These are phyloP conservation scores for Psidium friedrichsthalianum DNA, from an alignment of 345 rosid species.

Conservation along the genomic window DNA sequence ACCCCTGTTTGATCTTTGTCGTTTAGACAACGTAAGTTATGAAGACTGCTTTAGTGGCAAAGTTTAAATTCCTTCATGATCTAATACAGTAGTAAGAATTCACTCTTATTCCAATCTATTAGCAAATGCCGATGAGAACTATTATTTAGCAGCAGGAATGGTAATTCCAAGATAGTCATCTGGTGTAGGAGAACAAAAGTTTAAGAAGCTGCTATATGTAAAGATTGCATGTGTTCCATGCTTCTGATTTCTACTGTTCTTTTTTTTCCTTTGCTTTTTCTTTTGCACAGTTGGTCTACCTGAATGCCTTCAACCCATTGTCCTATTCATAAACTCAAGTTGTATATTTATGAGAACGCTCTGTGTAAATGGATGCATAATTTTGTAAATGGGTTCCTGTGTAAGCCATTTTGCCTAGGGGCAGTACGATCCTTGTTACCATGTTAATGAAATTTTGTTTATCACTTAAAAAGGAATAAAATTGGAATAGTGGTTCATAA, in stretches of 20 bases:
- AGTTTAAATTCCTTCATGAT: background rate
- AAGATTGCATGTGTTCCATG: background rate
- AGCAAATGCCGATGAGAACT: background rate
- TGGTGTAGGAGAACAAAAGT: background rate
- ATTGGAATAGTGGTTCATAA: background rate
- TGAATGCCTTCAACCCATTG: background rate
- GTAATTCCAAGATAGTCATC: background rate
- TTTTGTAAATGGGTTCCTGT: background rate
- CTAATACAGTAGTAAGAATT: background rate
- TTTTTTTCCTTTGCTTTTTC: background rate
- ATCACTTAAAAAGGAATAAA: background rate
- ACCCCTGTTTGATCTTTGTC: constrained; percentile 62
- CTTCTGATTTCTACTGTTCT: background rate
- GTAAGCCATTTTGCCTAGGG: background rate
- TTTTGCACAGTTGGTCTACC: background rate
- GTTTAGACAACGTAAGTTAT: constrained; percentile 46
- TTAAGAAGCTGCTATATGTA: background rate
- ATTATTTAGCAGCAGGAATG: background rate
- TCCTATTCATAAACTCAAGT: background rate
- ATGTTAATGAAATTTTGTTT: background rate
- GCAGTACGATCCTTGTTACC: background rate
- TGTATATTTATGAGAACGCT: background rate
- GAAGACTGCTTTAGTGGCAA: background rate
- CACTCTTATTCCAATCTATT: background rate
- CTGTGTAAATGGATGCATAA: background rate